Base-by-base conservation (phyloP, 164 flowering plant species). In the Tetracentron sinense region DNA sequence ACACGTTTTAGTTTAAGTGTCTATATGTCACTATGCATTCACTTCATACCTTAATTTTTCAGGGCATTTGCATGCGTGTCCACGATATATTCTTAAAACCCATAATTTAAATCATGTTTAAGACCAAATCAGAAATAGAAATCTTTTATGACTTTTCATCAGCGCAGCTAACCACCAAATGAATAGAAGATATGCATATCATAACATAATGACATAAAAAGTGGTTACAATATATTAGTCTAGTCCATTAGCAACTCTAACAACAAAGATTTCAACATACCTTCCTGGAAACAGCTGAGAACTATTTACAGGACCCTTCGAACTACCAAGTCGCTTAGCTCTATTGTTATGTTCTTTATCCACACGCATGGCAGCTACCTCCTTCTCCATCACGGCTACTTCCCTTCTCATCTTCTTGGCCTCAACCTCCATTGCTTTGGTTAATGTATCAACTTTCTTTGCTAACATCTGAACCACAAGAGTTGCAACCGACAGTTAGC, bases 391-490 rank as follows among this genome's bases (percentile, higher is more conserved):
- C 10, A 84, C 85, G 66, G 97, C 92, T 54, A 93, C 97, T 72
- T 93, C 98, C 69, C 98, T 89, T 77, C 96, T 83, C 98, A 90
- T 93, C 75, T 93, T 93, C 79, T 83, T 93, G 31, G 98, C 98
- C 81, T 93, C 98, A 59, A 93, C 94, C 73, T 90, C 98, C 97
- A 93, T 93, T 53, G 97, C 97, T 73, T 87, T 93, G 19, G 92
- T 85, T 72, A 93, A 75, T 42, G 98, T 93, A 25, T 93, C 98
- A 15, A 93, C 98, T 70, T 90, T 93, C 87, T 87, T 93, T 33
- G 97, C 92, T 60, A 93, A 56, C 97, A 93, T 90, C 98, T 90
- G 74, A 35, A 67, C 58, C 50, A 69, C 4, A 58, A 64, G 21
- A 46, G n/a, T 60, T 44, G 42, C 59, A 51, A 63, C 44, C 7